Evolutionary conservation across 78 protist species (phyloP), one percentile per base, ranked within the genome.

Genomic region (Dictyostelium intermedium): DNA sequence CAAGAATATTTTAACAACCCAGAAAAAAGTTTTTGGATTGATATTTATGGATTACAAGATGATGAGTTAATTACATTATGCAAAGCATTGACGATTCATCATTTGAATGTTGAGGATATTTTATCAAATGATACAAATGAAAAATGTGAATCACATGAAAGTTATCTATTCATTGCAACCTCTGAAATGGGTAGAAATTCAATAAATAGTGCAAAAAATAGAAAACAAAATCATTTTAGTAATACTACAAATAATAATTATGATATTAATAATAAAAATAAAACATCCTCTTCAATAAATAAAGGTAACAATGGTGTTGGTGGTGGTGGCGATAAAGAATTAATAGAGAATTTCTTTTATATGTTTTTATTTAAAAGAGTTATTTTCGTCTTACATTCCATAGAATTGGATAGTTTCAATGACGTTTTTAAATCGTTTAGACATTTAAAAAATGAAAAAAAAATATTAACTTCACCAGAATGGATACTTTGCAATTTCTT

Each of bases 61-160:
- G 87, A 89, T 18, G 87, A 89, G 16, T 25, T 89, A 18, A 34
- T 41, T 9, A 23, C 35, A 32, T 27, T 89, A 30, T 78, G 87
- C 7, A 80, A 69, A 50, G 25, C 53, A 35, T 80, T 80, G 16
- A 32, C 53, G 0, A 69, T 89, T n/a, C 94, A 89, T 50, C 94
- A 89, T 66, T 41, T 89, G 34, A 89, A 84, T 7, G 35, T 61
- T 32, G 94, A 89, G 20, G 94, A 89, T 80, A 89, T 89, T 8
- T 79, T 50, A 27, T 34, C 82, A n/a, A 43, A 78, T 14, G 94
- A 89, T 25, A 25, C 84, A 3, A 47, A 74, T 7, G 94, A 89
- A 32, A 89, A 89, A 30, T 81, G 82, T 69, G 94, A 89, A 50
- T 79, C 82, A 50, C 83, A 53, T n/a, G n/a, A 66, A 3, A 80